Evolutionary conservation across 73 alveolate species (phyloP).

Genomic region (Halteria grandinella): DNA sequence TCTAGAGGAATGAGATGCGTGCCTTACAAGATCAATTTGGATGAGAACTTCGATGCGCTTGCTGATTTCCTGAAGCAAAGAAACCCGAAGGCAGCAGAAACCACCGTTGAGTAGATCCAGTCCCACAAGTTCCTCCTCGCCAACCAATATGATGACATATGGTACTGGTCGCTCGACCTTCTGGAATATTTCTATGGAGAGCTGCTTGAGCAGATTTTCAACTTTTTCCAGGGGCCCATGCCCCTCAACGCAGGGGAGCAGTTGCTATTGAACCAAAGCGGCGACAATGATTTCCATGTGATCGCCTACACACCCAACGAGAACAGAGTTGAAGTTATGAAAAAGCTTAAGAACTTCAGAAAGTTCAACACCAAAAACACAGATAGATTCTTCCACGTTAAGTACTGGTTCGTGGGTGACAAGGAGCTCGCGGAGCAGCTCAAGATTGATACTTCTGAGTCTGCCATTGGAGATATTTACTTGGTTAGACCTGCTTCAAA

Average conservation of each 20-base stretch:
- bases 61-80: conserved; percentile 36
- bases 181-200: conserved; percentile 58
- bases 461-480: conserved; percentile 50
- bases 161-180: conserved; percentile 66
- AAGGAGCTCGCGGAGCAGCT: conserved; percentile 58
- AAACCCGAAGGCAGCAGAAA: conserved; percentile 11
- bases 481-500: conserved; percentile 18
- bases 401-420: conserved; percentile 66
- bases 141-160: conserved; percentile 60
- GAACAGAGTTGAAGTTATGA: conserved; percentile 13
- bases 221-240: conserved; percentile 63
- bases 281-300: conserved; percentile 56
- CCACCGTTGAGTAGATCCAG: conserved; percentile 41
- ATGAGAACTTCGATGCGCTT: not conserved
- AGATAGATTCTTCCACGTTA: conserved; percentile 51
- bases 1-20: conserved; percentile 21
- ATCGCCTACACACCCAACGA: conserved; percentile 30
- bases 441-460: conserved; percentile 21
- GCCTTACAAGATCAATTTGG: conserved; percentile 46
- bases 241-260: conserved; percentile 49
- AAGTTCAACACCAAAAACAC: conserved; percentile 66
- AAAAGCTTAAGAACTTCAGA: conserved; percentile 62
- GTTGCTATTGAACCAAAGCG: conserved; percentile 43
- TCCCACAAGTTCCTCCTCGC: conserved; percentile 53
- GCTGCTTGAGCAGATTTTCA: conserved; percentile 58